Base-by-base conservation (phyloP, 2,329 filamentous ascomycete genomes). In the Trichophyton simii region DNA sequence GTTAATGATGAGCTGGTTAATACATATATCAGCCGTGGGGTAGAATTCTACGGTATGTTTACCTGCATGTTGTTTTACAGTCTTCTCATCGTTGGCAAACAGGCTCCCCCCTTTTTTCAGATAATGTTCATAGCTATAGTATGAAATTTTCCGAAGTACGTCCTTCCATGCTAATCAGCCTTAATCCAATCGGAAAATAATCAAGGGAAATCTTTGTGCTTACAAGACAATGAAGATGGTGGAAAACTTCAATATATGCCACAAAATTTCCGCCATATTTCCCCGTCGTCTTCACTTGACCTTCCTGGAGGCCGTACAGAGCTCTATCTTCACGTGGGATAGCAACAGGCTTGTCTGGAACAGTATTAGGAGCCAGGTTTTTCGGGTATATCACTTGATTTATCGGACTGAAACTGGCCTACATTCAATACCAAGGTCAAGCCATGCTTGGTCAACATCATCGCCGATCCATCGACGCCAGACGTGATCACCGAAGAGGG, bases 371-470 rank as follows among this genome's bases (percentile, higher is more conserved):
- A 59, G 9, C 11, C 34, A 18, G 61, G 36, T 5, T 15, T 31
- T 38, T 3, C 34, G 11, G 34, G 0, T 13, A 13, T 38, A 3
- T 13, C 34, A 3, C 34, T 38, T 38, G 34, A 2, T 11, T 13
- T 38, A 38, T 38, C 34, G 13, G 11, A 13, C 34, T 13, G 34
- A 2, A 38, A 38, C 34, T 13, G 9, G 9, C 77, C 64, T 63
- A 82, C 80, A 83, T 15, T 81, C 76, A 0, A 78, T 72, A 8
- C 80, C 81, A 0, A 83, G 65, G 1, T 75, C 73, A 22, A 73
- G 75, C 83, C 83, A 86, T 0, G 82, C 83, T 2, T 75, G 76
- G 63, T 86, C 83, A 0, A 83, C 81, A 58, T 82, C 79, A 0
- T 79, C 11, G 77, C 0, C 78, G 74, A 1, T 76, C 79, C 11